Evolutionary conservation across 805 yeast species (phyloP).

Genomic region (Millerozyma miso): DNA sequence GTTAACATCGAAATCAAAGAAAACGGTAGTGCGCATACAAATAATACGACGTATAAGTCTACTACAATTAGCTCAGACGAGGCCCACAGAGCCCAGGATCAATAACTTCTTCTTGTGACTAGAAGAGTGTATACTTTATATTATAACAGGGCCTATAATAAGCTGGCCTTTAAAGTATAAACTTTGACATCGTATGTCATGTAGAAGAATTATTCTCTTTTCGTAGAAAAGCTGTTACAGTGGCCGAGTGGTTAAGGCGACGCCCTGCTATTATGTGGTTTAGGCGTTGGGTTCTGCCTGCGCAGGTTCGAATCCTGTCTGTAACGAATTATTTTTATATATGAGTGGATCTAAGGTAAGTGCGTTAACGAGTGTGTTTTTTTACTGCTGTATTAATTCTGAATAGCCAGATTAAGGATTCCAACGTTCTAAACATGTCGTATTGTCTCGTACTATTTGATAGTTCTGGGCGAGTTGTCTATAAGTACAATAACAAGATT

Average conservation of each 20-base stretch:
- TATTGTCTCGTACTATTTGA: slow-evolving; percentile 35
- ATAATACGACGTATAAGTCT: no score
- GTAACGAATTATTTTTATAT: slow-evolving; percentile 75
- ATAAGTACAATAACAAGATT: slow-evolving; percentile 32
- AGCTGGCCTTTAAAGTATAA: no score
- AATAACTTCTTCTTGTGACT: no score
- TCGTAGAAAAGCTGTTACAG: slow-evolving; percentile 42
- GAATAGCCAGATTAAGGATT: no score
- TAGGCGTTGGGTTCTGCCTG: slow-evolving; percentile 46
- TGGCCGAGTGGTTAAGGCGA: slow-evolving; percentile 95
- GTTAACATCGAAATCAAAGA: not conserved
- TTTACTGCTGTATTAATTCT: not conserved
- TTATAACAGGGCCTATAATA: no score
- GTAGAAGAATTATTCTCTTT: not conserved
- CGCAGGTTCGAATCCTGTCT: slow-evolving; percentile 99
- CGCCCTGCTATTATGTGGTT: slow-evolving; percentile 66
- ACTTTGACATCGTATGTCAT: not conserved
- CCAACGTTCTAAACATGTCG: slow-evolving; percentile 28
- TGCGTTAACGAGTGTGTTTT: no score
- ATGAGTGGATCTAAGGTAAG: no score
- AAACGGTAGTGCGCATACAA: not conserved
- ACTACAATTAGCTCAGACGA: no score
- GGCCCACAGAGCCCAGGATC: no score
- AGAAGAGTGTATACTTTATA: no score
- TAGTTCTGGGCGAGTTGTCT: slow-evolving; percentile 33